Evolutionary conservation across 768 basidiomycete genomes (phyloP).

Genomic region (Hypholoma sublateritium): DNA sequence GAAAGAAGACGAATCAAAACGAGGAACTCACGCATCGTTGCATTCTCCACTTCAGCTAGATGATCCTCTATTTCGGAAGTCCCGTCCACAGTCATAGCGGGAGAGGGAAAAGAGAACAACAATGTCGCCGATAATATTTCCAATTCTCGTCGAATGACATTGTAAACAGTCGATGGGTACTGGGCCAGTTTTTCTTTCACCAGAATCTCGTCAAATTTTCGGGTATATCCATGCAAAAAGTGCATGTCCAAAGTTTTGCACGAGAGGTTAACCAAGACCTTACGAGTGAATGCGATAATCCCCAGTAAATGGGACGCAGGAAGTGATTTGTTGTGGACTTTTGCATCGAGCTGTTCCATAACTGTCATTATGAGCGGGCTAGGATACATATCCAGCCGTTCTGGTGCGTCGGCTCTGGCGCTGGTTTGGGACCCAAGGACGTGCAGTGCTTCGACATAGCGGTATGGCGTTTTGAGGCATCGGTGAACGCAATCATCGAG

Average conservation of each 20-base stretch:
- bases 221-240: constrained; percentile 33
- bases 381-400: constrained; percentile 37
- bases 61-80: constrained; percentile 1
- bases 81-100: not conserved
- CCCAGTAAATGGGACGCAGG: constrained; percentile 63
- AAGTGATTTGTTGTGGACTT: constrained; percentile 54
- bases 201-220: constrained; percentile 37
- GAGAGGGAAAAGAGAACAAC: constrained; percentile 4
- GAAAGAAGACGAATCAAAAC: not conserved
- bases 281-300: constrained; percentile 62
- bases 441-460: constrained; percentile 76
- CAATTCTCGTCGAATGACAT: constrained; percentile 16
- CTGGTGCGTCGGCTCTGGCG: constrained; percentile 2
- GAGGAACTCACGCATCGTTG: constrained; percentile 42
- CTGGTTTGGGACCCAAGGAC: constrained; percentile 25
- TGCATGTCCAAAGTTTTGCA: constrained; percentile 49
- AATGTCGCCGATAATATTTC: constrained; percentile 14
- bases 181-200: constrained; percentile 26
- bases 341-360: constrained; percentile 75
- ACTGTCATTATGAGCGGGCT: constrained; percentile 82
- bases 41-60: constrained; percentile 5
- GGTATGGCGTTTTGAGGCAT: constrained; percentile 80
- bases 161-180: constrained; percentile 33
- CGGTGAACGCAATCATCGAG: constrained; percentile 86
- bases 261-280: constrained; percentile 56